phyloP scores from a whole-genome alignment of 1,284 basidiomycete genomes.

The Rhodotorula sp. region DNA sequence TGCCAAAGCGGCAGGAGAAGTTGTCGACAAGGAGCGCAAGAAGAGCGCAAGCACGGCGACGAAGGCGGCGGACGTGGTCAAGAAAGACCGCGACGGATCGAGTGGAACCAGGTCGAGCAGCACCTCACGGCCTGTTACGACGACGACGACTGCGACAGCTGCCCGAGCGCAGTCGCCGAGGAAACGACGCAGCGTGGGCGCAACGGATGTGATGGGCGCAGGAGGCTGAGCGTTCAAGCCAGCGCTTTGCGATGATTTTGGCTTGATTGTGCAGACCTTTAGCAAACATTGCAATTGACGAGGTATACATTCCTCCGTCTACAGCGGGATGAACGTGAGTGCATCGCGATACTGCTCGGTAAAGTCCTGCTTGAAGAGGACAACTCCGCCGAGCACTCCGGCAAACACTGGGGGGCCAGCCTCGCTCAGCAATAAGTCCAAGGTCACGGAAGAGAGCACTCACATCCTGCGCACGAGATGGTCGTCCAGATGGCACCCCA shows the following conservation, averaged over 20 bases:
- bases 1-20: not conserved
- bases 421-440: too few species aligned
- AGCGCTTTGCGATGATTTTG: too few species aligned
- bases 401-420: constrained; percentile 10
- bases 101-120: not conserved
- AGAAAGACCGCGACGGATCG: not conserved
- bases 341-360: constrained; percentile 11
- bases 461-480: constrained; percentile 20
- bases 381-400: constrained; percentile 19
- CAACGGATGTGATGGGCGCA: not conserved
- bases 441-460: not conserved
- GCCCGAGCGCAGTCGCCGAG: not conserved
- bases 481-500: constrained; percentile 31
- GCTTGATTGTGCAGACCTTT: too few species aligned
- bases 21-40: not conserved
- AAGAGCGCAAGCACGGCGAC: not conserved
- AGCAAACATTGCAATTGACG: not conserved
- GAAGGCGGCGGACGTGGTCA: not conserved
- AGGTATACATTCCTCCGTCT: not conserved
- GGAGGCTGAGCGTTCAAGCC: not conserved
- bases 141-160: not conserved
- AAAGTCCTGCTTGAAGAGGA: constrained; percentile 33
- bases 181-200: not conserved
- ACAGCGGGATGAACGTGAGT: constrained; percentile 14
- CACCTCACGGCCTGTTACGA: not conserved